Evolutionary conservation across 78 protist genomes (phyloP), one percentile per base, ranked within the genome.

Genomic region (Dictyostelium purpureum): DNA sequence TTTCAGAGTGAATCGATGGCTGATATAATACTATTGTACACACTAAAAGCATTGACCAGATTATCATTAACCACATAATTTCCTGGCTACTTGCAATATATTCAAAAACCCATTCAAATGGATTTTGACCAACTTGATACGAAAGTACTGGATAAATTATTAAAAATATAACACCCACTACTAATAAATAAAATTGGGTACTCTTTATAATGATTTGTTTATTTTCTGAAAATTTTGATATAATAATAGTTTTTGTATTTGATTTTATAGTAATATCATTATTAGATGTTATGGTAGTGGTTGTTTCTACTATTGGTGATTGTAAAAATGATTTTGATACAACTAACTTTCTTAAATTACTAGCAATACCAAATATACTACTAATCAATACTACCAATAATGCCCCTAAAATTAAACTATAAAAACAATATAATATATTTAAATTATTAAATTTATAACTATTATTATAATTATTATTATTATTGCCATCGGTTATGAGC

Each of bases 21-120:
- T 57, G 45, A 42, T 71, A 85, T 40, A 35, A 57, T 14, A 73
- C 14, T 1, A 85, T n/a, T 1, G 91, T 73, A 21, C 70, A 7
- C 4, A 51, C 4, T 6, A 85, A 11, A 12, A 85, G 6, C 2
- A 54, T 51, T 12, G 54, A 6, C 91, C 91, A 85, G 9, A 40
- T n/a, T 10, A n/a, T 47, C 37, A 85, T 67, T 0, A 63, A 10
- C 24, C 54, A 40, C 35, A 43, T 21, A 26, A 33, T 24, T 6
- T 14, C 4, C 21, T 56, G 6, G 10, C 45, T 31, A 2, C 26
- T 12, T 19, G 31, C n/a, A 31, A 82, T 40, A 28, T 54, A 82
- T 40, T 31, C 45, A 24, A 70, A 51, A 37, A 82, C 67, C 90
- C 90, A 82, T 12, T 70, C 1, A 61, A 82, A 82, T 47, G 76